Evolutionary conservation across 768 basidiomycete genomes (phyloP).

Genomic region (Mycena pura): DNA sequence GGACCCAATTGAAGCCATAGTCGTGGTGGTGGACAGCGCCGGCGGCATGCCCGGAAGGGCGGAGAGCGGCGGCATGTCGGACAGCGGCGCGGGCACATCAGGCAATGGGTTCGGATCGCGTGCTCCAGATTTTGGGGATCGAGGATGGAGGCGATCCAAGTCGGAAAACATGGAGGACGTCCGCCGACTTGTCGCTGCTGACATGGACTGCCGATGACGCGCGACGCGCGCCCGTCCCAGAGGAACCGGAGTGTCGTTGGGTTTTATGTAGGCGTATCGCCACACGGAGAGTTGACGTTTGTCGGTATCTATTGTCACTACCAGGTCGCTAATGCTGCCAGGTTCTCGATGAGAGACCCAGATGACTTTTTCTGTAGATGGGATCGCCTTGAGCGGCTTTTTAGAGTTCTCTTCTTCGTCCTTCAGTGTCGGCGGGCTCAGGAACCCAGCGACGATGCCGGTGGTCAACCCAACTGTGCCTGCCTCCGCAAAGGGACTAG

Average conservation of each 20-base stretch:
- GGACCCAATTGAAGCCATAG: slow-evolving; percentile 55
- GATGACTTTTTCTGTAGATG: slow-evolving; percentile 69
- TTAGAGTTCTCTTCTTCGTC: slow-evolving; percentile 62
- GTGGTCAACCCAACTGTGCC: slow-evolving; percentile 71
- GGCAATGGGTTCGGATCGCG: slow-evolving; percentile 43
- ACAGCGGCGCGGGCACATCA: slow-evolving; percentile 48
- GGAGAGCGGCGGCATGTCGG: slow-evolving; percentile 52
- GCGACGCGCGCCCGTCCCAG: slow-evolving; percentile 36
- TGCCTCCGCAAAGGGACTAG: slow-evolving; percentile 78
- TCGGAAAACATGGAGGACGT: slow-evolving; percentile 47
- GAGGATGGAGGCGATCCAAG: slow-evolving; percentile 42
- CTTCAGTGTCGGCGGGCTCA: slow-evolving; percentile 45
- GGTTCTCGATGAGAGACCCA: slow-evolving; percentile 59
- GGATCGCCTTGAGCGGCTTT: slow-evolving; percentile 59
- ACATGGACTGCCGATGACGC: slow-evolving; percentile 51
- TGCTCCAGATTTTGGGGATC: slow-evolving; percentile 44
- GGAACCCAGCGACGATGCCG: slow-evolving; percentile 59
- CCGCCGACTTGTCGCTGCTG: slow-evolving; percentile 43
- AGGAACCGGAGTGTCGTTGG: slow-evolving; percentile 58
- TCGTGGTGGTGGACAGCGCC: slow-evolving; percentile 56
- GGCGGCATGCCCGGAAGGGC: slow-evolving; percentile 61
- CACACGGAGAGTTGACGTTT: slow-evolving; percentile 66
- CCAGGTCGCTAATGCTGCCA: slow-evolving; percentile 51
- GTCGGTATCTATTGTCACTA: slow-evolving; percentile 66
- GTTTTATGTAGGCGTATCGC: slow-evolving; percentile 74